Evolutionary conservation across 2,329 filamentous ascomycete genomes (phyloP), one percentile per base, ranked within the genome.

Genomic region (Penicillium sp.): DNA sequence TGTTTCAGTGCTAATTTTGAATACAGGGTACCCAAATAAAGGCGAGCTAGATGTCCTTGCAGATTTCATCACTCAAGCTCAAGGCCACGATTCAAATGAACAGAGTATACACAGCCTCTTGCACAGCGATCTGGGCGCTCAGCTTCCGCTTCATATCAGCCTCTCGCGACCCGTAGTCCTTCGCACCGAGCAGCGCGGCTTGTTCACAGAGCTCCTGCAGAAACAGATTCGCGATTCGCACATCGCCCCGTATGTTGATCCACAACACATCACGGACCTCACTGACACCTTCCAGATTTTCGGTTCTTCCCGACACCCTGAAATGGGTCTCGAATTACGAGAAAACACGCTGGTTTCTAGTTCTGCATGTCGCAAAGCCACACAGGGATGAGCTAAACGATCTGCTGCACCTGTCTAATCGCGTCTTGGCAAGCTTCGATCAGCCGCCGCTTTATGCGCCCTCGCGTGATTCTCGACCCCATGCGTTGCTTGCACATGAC

Each of bases 71-170:
- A 32, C 45, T 3, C 54, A 60, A 35, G 53, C 51, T 1, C 46
- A 63, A 61, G 13, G 50, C 54, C 31, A 68, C 23, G 14, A 11
- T 18, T 11, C 35, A 16, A 6, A 67, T 77, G 2, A 62, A 66
- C 43, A 50, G 45, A 2, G 63, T 42, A 72, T 93, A 14, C 77
- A 84, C 52, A 85, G 79, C 52, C 81, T 93, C 49, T 73, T 97
- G 5, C 80, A 78, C 34, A 94, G 85, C 52, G 86, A 93, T 48
- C 78, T 96, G 0, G 86, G 82, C 47, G 82, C 83, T 5, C 83
- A 86, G 4, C 74, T 88, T 40, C 91, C 91, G 3, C 76, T 98
- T 38, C 93, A 98, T 68, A 83, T 98, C 61, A 95, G 89, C 57
- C 77, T 98, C 6, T 97, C 93, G 6, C 79, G 88, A 5, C 86